Evolutionary conservation across 208 protist species (phyloP).

Genomic region (Herpetomonas tarakana): DNA sequence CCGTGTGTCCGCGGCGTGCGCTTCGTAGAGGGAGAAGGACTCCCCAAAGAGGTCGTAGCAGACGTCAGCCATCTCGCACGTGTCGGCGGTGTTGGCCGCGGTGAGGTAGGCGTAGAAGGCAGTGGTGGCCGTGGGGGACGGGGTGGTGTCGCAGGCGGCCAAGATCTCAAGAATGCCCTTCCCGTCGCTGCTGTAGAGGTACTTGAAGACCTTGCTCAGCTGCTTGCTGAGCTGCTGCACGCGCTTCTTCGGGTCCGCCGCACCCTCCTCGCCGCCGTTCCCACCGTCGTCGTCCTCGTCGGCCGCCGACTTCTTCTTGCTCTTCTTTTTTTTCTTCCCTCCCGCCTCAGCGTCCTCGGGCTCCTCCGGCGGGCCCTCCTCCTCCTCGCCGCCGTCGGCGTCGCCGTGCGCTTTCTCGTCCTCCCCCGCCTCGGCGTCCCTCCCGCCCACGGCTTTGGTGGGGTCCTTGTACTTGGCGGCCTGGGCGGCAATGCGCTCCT

Average conservation of each 20-base stretch:
- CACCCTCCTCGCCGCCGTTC: not conserved
- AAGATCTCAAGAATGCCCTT: constrained; percentile 76
- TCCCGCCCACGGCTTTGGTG: not conserved
- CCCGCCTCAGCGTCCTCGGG: not conserved
- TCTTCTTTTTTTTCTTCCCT: not conserved
- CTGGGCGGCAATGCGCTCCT: not conserved
- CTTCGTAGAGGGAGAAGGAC: constrained; percentile 95
- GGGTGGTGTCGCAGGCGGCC: constrained; percentile 20
- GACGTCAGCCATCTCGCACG: constrained; percentile 63
- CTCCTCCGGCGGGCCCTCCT: constrained; percentile 1
- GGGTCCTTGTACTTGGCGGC: not conserved
- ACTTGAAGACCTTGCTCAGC: constrained; percentile 34
- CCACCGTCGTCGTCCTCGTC: constrained; percentile 6
- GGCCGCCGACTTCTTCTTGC: not conserved
- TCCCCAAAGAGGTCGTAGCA: constrained; percentile 90
- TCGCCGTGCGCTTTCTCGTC: constrained; percentile 2
- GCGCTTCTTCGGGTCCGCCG: constrained; percentile 1
- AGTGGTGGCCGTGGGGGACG: constrained; percentile 25
- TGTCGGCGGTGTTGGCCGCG: constrained; percentile 74
- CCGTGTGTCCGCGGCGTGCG: constrained; percentile 75
- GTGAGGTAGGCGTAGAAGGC: constrained; percentile 89
- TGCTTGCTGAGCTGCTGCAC: constrained; percentile 9
- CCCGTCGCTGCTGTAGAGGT: constrained; percentile 68
- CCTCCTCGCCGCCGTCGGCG: constrained; percentile 2
- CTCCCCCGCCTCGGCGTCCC: constrained; percentile 4